Base-by-base conservation (phyloP, 257 asterid species). In the Orobanche coerulescens region DNA sequence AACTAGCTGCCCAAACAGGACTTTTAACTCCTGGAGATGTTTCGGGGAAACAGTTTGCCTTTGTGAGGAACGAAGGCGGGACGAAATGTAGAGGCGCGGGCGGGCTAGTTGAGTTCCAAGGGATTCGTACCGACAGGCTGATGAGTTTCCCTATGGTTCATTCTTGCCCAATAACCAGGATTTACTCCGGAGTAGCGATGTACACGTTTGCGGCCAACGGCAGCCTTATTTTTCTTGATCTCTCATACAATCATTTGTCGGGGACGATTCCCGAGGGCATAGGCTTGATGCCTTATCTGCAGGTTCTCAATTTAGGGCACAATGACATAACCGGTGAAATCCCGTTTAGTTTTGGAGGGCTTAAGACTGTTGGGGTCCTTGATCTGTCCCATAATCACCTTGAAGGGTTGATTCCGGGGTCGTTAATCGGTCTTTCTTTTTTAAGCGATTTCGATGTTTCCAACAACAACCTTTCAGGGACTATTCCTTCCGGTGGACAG, bases 61-160 rank as follows among this genome's bases (percentile, higher is more conserved):
- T 91, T 37, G 95, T 91, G 48, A 78, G 98, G 63, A 91, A 91
- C 15, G 96, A 88, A 54, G 98, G 96, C 1, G 98, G 98, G 20
- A 85, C 94, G 0, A 72, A 79, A 30, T 93, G 97, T 34, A 73
- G 93, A 33, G 97, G 99, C 19, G 95, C 97, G 0, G 99, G 99
- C 0, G 96, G 96, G 28, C 74, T 93, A 4, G 95, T 93, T 4
- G 97, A 93, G 39, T 93, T 86, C 14, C 90, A 83, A 55, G 99
- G 99, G 0, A 83, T 93, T 52, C 89, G 94, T 1, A 50, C 64
- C 1, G 85, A 73, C 3, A 67, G 97, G 65, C 82, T 93, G 4
- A 80, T 70, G 1, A 78, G 61, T 39, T 76, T 81, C 10, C 94
- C 95, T 0, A 82, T 89, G 91, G 88, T 84, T 60, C 95, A 86